These are phyloP conservation scores for Elaeis oleifera DNA, from an alignment of 202 grass and related monocot species.

Conservation along the genomic window DNA sequence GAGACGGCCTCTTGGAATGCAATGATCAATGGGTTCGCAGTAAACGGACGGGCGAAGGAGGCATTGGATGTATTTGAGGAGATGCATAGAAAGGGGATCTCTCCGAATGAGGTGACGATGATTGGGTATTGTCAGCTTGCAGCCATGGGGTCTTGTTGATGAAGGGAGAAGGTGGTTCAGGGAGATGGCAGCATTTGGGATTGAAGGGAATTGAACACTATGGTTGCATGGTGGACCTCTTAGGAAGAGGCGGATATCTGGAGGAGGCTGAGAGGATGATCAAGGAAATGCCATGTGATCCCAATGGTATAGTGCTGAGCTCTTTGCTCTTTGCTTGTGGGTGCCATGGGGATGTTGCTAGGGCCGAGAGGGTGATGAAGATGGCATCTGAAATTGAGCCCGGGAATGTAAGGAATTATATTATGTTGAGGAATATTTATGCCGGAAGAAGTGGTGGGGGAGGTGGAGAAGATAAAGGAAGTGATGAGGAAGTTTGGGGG, in stretches of 20 bases:
- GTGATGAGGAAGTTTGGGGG: slow-evolving; percentile 27
- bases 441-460: slow-evolving; percentile 30
- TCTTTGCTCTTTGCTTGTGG: slow-evolving; percentile 34
- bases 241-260: slow-evolving; percentile 16
- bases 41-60: slow-evolving; percentile 17
- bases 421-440: slow-evolving; percentile 39
- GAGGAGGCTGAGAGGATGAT: slow-evolving; percentile 28
- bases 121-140: slow-evolving; percentile 22
- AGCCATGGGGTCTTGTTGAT: slow-evolving; percentile 20
- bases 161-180: slow-evolving; percentile 19
- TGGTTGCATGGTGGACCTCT: slow-evolving; percentile 25
- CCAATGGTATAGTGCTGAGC: slow-evolving; percentile 36
- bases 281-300: slow-evolving; percentile 22
- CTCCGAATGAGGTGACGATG: slow-evolving; percentile 17
- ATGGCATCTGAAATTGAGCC: slow-evolving; percentile 23
- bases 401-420: slow-evolving; percentile 29
- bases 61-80: slow-evolving; percentile 14
- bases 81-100: slow-evolving; percentile 9
- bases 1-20: slow-evolving; percentile 21
- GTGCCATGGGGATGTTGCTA: slow-evolving; percentile 22
- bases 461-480: slow-evolving; percentile 21
- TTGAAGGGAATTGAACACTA: slow-evolving; percentile 19
- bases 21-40: slow-evolving; percentile 20
- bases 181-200: slow-evolving; percentile 19
- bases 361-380: slow-evolving; percentile 29